Base-by-base conservation (phyloP, 1,139 yeast genomes). In the Meyerozyma guilliermondii region DNA sequence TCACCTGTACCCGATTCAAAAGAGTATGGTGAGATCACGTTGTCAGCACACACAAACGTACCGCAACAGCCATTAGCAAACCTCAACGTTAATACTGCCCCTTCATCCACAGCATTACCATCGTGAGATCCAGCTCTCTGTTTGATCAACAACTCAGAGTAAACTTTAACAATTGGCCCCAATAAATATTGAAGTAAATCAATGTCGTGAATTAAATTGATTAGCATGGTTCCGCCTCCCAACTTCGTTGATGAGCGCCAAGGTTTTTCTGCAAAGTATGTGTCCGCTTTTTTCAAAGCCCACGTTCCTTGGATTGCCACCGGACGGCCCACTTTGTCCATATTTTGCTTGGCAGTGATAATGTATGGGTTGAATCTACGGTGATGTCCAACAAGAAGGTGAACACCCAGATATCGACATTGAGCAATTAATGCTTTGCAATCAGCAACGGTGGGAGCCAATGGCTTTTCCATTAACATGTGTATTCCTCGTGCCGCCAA, bases 1-100 rank as follows among this genome's bases (percentile, higher is more conserved):
- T 70, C 75, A 11, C 75, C 75, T 0, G 75, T 70, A 5, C 71
- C 70, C 5, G 59, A 56, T 51, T 70, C 75, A 46, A 69, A 69
- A 54, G 63, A 66, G 44, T 66, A 69, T 7, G 74, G 74, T 1
- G 72, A 66, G 2, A 66, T 60, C 13, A 67, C 71, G 46, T 68
- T 69, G 47, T 70, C 76, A 8, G 71, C 58, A 46, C 74, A 69
- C 33, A 70, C 53, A 47, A 70, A 70, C 2, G 74, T 68, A 1
- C 75, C 76, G 38, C 68, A 59, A 38, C 64, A 57, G 3, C 75
- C 76, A 46, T 56, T 62, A 28, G 62, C 65, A 47, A 70, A 70
- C 20, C 62, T 56, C 8, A 70, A 43, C 9, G 73, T 69, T 36
- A 70, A 57, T 2, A 60, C 71, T 2, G 74, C 74, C 5, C 76